Conservation (phyloP, 1,139 yeast species). For the Spencermartinsiella ligniputridi region DNA sequence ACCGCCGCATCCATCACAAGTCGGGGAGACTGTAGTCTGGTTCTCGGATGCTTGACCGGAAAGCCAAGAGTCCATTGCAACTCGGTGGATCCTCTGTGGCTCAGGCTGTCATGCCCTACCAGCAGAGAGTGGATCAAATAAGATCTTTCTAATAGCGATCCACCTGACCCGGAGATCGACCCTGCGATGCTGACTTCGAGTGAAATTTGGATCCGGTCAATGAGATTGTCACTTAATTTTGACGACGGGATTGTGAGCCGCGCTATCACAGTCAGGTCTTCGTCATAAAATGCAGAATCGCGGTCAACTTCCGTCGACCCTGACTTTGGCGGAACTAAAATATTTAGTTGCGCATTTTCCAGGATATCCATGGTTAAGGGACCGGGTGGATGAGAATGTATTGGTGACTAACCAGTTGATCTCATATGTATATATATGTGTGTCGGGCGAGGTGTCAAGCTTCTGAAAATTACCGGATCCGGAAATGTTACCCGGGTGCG, state of each 20-base stretch:
- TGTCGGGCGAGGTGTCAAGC: too few relatives aligned
- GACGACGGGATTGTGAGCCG: background rate
- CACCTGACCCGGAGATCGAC: constrained; percentile 5
- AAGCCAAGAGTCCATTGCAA: constrained; percentile 26
- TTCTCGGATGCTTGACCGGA: constrained; percentile 28
- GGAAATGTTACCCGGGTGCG: too few relatives aligned
- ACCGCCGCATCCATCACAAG: constrained; percentile 20
- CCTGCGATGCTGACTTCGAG: constrained; percentile 18
- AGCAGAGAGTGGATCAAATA: constrained; percentile 17
- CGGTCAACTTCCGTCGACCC: background rate
- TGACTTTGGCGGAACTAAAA: background rate
- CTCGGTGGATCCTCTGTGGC: background rate
- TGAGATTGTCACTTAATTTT: background rate
- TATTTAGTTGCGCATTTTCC: background rate
- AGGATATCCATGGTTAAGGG: too few relatives aligned
- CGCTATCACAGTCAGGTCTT: background rate
- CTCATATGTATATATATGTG: too few relatives aligned
- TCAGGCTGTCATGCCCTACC: constrained; percentile 13
- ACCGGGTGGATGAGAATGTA: too few relatives aligned
- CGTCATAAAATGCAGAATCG: constrained; percentile 1
- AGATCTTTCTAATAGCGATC: constrained; percentile 5
- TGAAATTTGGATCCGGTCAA: constrained; percentile 15
- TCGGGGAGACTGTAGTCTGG: constrained; percentile 23
- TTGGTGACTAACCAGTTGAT: too few relatives aligned
- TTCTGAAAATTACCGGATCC: too few relatives aligned